Evolutionary conservation across 768 basidiomycete genomes (phyloP).

Genomic region (Boletus vermiculosoides): DNA sequence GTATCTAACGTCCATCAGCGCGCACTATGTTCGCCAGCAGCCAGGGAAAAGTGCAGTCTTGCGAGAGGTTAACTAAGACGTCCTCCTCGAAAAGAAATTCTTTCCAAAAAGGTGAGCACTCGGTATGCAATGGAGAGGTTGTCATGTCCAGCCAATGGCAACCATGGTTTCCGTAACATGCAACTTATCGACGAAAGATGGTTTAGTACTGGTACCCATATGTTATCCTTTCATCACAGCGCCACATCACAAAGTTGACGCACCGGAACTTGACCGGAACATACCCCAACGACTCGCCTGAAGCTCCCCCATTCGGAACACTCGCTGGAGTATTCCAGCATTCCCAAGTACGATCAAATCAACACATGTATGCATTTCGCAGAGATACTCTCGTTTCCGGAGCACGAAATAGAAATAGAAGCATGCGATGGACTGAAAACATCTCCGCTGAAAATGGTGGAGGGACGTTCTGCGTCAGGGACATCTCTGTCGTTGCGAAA

Average conservation of each 20-base stretch:
- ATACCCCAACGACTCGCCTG: background rate
- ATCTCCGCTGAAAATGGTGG: conserved; percentile 12
- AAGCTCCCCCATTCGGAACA: background rate
- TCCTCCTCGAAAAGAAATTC: conserved; percentile 12
- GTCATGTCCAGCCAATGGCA: background rate
- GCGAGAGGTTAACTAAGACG: conserved; percentile 1
- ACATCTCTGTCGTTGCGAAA: conserved; percentile 3
- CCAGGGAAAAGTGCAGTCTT: conserved; percentile 10
- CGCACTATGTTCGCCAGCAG: conserved; percentile 13
- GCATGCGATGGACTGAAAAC: conserved; percentile 1
- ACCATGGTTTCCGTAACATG: conserved; percentile 10
- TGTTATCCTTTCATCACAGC: conserved; percentile 8
- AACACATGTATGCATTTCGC: background rate
- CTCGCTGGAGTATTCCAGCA: background rate
- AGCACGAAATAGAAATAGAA: background rate
- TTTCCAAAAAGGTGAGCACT: background rate
- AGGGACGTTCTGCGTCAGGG: background rate
- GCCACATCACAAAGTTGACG: background rate
- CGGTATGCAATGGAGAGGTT: background rate
- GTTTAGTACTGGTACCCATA: conserved; percentile 4
- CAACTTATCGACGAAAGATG: conserved; percentile 12
- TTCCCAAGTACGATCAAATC: background rate
- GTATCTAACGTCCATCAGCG: background rate
- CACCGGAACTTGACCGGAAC: background rate
- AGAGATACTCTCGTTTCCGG: background rate